phyloP scores from a whole-genome alignment of 805 yeast genomes.

The Torulaspora franciscae region DNA sequence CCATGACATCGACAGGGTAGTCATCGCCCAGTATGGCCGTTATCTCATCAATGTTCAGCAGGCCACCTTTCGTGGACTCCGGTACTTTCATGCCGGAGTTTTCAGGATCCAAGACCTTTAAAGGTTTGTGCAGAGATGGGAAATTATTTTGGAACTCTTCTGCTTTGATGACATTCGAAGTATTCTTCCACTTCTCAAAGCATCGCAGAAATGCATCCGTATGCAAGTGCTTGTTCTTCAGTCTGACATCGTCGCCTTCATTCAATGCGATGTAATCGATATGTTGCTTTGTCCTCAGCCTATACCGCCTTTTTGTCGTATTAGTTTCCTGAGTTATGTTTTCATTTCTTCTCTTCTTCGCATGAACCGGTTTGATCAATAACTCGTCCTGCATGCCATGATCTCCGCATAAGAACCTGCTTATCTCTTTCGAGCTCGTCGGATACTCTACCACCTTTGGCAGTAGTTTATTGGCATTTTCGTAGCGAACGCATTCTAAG shows the following conservation, averaged over 20 bases:
- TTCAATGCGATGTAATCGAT: conserved; percentile 78
- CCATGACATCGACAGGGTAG: conserved; percentile 75
- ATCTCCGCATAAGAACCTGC: conserved; percentile 12
- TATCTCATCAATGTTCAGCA: conserved; percentile 31
- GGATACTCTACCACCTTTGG: conserved; percentile 6
- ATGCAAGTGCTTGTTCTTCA: conserved; percentile 58
- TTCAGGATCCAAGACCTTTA: conserved; percentile 21
- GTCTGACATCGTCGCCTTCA: conserved; percentile 56
- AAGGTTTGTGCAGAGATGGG: conserved; percentile 20
- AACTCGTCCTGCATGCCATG: conserved; percentile 11
- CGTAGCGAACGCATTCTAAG: conserved; percentile 10
- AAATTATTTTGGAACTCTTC: conserved; percentile 18
- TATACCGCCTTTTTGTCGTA: conserved; percentile 40
- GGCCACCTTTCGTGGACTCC: conserved; percentile 11
- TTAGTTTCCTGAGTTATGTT: neutral
- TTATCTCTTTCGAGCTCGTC: conserved; percentile 9
- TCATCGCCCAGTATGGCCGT: conserved; percentile 54
- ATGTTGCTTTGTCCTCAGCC: conserved; percentile 48
- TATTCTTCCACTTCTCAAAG: conserved; percentile 22
- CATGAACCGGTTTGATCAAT: neutral
- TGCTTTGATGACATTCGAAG: conserved; percentile 14
- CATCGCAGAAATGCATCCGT: conserved; percentile 31
- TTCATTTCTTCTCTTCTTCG: conserved; percentile 4
- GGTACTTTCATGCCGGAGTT: conserved; percentile 23
- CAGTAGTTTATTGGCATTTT: neutral